Conservation (phyloP, 805 yeast species). For the Kuraishia cidri region DNA sequence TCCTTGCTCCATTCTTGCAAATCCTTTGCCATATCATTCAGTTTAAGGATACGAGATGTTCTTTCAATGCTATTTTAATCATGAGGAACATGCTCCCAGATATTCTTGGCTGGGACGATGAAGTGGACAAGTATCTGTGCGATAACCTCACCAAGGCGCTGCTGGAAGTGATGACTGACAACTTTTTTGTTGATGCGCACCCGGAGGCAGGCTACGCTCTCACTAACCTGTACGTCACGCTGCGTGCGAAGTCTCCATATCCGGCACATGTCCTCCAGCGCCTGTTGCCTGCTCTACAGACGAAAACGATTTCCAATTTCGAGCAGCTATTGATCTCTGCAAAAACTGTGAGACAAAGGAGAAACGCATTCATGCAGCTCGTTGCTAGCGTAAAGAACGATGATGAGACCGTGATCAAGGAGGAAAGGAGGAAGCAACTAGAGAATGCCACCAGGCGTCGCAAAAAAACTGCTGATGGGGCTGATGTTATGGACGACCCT, state of each 20-base stretch:
- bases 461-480: constrained; percentile 27
- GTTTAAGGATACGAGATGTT: constrained; percentile 86
- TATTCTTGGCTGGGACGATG: constrained; percentile 58
- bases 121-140: constrained; percentile 63
- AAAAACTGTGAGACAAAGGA: constrained; percentile 68
- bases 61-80: constrained; percentile 81
- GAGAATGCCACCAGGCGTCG: constrained; percentile 41
- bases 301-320: constrained; percentile 51
- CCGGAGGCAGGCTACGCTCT: constrained; percentile 88
- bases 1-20: constrained; percentile 72
- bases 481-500: constrained; percentile 57
- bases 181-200: constrained; percentile 78
- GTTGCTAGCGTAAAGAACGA: constrained; percentile 52
- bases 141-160: constrained; percentile 64
- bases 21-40: constrained; percentile 68
- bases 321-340: constrained; percentile 56
- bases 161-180: constrained; percentile 58
- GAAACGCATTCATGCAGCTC: constrained; percentile 71
- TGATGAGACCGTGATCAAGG: constrained; percentile 25
- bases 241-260: constrained; percentile 59
- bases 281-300: constrained; percentile 42
- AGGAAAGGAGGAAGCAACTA: constrained; percentile 41
- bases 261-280: constrained; percentile 54
- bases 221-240: constrained; percentile 67
- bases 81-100: constrained; percentile 67